A percentile compares a stretch with the other conserved stretches of the same genome.
Evolutionary conservation across 345 rosid genomes (phyloP).

Genomic region (Noccaea bulbosa): DNA sequence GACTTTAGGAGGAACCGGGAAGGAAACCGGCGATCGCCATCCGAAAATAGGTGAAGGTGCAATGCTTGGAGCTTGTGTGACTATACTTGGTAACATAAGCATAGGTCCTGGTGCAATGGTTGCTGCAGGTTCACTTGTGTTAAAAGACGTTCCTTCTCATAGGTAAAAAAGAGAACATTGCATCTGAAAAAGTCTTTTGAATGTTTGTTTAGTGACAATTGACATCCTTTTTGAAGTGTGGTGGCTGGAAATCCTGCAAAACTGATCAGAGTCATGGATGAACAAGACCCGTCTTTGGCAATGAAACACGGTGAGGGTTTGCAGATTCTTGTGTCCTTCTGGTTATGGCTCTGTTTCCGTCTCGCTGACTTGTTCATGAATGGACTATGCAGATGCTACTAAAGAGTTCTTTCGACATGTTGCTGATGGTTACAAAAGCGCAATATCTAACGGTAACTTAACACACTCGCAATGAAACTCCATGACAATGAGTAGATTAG

Average conservation of each 20-base stretch:
- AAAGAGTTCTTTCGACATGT: slow-evolving; percentile 46
- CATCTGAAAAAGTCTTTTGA: neutral
- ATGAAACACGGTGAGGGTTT: slow-evolving; percentile 41
- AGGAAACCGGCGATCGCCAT: slow-evolving; percentile 77
- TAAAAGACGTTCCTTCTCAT: slow-evolving; percentile 61
- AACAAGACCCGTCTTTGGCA: slow-evolving; percentile 46
- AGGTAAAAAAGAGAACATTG: slow-evolving; percentile 30
- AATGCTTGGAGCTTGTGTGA: slow-evolving; percentile 77
- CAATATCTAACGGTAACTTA: slow-evolving; percentile 35
- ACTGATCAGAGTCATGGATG: slow-evolving; percentile 63
- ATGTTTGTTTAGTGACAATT: slow-evolving; percentile 10
- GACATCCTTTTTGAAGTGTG: slow-evolving; percentile 53
- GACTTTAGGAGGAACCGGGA: slow-evolving; percentile 90
- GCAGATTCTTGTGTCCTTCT: slow-evolving; percentile 5
- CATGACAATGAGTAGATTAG: neutral
- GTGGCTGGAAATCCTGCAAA: slow-evolving; percentile 86
- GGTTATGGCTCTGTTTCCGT: neutral
- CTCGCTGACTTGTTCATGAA: neutral
- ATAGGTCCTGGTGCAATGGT: slow-evolving; percentile 90
- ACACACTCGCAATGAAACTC: neutral
- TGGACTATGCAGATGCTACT: slow-evolving; percentile 40
- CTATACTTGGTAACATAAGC: slow-evolving; percentile 77
- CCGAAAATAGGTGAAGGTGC: slow-evolving; percentile 92
- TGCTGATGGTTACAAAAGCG: slow-evolving; percentile 34
- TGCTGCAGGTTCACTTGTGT: slow-evolving; percentile 83